phyloP scores from a whole-genome alignment of 106 monocot species.

The Platanthera zijinensis region DNA sequence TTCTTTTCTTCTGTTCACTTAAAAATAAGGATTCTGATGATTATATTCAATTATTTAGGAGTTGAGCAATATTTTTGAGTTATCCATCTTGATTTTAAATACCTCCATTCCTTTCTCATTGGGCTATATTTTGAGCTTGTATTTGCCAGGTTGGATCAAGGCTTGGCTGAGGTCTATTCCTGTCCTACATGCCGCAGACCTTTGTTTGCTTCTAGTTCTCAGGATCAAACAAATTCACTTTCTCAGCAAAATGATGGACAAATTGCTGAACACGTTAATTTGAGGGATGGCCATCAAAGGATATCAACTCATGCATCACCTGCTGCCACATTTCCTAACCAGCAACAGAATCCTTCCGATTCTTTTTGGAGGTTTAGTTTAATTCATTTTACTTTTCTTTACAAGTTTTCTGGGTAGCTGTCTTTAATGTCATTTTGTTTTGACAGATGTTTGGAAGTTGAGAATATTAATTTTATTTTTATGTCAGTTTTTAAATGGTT shows the following conservation, averaged over 20 bases:
- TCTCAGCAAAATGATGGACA: constrained; percentile 18
- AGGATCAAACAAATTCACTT: constrained; percentile 20
- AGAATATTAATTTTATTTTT: no score
- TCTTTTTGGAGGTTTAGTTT: constrained; percentile 55
- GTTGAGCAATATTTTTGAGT: not conserved
- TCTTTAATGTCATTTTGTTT: not conserved
- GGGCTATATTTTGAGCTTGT: not conserved
- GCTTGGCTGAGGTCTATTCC: constrained; percentile 67
- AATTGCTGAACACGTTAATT: constrained; percentile 25
- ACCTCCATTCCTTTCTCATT: not conserved
- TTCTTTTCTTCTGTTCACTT: not conserved
- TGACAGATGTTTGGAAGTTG: not conserved
- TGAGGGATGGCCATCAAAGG: constrained; percentile 35
- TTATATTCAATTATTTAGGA: not conserved
- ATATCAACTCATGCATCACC: constrained; percentile 20
- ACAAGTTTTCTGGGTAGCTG: not conserved
- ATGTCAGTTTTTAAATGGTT: no score
- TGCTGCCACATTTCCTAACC: constrained; percentile 26
- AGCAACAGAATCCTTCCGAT: constrained; percentile 40
- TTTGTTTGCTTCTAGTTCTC: constrained; percentile 42
- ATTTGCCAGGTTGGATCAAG: constrained; percentile 82
- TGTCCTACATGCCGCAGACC: constrained; percentile 98
- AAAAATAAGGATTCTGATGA: not conserved
- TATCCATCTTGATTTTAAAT: not conserved
- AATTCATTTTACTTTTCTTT: not conserved